These are phyloP conservation scores for Cytospora paraplurivora DNA, from an alignment of 2,329 filamentous ascomycete genomes.

Conservation along the genomic window DNA sequence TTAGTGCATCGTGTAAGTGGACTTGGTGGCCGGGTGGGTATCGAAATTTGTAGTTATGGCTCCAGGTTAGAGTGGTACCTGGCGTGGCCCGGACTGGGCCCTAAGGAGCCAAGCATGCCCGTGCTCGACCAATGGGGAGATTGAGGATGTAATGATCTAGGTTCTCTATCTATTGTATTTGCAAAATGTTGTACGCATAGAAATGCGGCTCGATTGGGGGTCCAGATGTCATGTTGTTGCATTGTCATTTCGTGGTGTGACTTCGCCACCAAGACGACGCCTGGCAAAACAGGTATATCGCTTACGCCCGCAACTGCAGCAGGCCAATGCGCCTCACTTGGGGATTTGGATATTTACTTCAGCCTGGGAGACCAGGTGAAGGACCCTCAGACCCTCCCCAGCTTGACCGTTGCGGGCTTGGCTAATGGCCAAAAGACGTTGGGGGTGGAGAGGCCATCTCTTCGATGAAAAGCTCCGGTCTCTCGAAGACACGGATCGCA, in stretches of 20 bases:
- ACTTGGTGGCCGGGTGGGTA: conserved; percentile 11
- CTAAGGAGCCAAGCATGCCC: not conserved
- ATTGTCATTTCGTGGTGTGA: conserved; percentile 10
- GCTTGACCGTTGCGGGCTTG: no score
- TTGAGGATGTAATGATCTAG: conserved; percentile 21
- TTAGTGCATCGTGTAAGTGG: conserved; percentile 19
- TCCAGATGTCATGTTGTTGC: not conserved
- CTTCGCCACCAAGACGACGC: not conserved
- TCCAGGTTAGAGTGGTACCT: conserved; percentile 19
- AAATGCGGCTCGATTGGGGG: conserved; percentile 15
- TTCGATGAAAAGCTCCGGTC: no score
- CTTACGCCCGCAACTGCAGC: not conserved
- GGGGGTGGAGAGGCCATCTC: no score
- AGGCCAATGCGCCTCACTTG: conserved; percentile 2
- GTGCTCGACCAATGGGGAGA: conserved; percentile 19
- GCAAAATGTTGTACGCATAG: conserved; percentile 28
- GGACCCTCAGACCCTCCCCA: not conserved
- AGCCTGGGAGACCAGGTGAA: conserved; percentile 3
- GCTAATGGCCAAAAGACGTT: no score
- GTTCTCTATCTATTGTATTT: conserved; percentile 23
- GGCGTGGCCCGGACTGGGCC: conserved; percentile 20
- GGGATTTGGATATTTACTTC: not conserved
- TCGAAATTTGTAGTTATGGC: conserved; percentile 23
- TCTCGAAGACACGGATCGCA: not conserved
- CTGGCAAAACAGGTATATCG: not conserved